phyloP scores from a whole-genome alignment of 2,329 filamentous ascomycete species.

The Beauveria bassiana region DNA sequence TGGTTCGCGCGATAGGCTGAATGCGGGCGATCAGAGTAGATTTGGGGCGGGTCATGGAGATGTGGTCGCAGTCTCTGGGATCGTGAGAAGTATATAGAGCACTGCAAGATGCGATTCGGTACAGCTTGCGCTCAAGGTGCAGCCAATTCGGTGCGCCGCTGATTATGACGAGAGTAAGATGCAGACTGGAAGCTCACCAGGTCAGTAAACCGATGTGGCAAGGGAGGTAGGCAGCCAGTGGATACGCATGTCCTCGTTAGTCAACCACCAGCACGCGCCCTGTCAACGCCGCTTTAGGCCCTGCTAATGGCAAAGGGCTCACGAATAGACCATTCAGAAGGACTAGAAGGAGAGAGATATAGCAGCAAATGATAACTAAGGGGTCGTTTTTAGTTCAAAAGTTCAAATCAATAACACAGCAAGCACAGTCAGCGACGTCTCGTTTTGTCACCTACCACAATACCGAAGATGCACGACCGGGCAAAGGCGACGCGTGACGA shows the following conservation, averaged over 20 bases:
- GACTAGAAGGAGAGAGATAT: neutral
- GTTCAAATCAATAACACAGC: too few species aligned
- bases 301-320: neutral
- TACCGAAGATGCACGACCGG: neutral
- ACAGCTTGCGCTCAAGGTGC: neutral
- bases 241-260: conserved; percentile 11
- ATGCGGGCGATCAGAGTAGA: neutral
- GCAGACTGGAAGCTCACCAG: conserved; percentile 2
- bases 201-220: neutral
- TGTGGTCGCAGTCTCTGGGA: neutral
- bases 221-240: conserved; percentile 10
- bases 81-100: neutral
- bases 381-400: too few species aligned
- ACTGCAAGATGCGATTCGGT: neutral
- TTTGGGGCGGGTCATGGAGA: neutral
- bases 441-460: too few species aligned
- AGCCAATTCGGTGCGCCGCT: neutral
- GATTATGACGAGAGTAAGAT: conserved; percentile 5
- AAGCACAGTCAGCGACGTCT: too few species aligned
- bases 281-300: neutral
- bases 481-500: neutral
- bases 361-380: neutral
- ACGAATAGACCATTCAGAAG: too few species aligned
- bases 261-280: neutral
- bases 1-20: neutral